These are phyloP conservation scores for Bocquillonia castaneifolia DNA, from an alignment of 441 rosid genomes.

Conservation along the genomic window DNA sequence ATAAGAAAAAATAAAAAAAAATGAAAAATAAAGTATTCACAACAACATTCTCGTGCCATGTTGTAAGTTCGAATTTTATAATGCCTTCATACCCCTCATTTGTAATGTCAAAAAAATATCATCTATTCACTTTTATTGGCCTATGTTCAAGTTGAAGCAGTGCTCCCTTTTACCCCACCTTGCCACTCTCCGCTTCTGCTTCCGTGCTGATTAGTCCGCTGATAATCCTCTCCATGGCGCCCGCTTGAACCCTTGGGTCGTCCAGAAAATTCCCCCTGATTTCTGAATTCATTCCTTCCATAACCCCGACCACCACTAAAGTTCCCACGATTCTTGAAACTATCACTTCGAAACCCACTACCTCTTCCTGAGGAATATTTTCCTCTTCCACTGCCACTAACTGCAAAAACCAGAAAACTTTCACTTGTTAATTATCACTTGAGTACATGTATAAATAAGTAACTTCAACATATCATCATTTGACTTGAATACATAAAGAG, in stretches of 20 bases:
- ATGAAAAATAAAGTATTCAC: constrained; percentile 9
- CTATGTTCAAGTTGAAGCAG: constrained; percentile 22
- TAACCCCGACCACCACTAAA: constrained; percentile 63
- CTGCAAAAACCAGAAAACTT: constrained; percentile 30
- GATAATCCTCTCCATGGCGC: constrained; percentile 56
- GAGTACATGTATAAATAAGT: not conserved
- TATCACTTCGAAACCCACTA: constrained; percentile 58
- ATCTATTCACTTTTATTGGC: constrained; percentile 5
- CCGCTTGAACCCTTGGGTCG: constrained; percentile 61
- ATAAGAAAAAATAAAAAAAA: not conserved
- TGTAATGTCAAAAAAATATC: constrained; percentile 33
- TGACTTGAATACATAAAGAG: not conserved
- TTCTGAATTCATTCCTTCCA: constrained; percentile 61
- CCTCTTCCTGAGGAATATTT: constrained; percentile 66
- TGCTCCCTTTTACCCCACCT: constrained; percentile 42
- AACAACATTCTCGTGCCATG: constrained; percentile 19
- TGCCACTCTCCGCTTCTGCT: constrained; percentile 54
- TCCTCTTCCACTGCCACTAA: constrained; percentile 52
- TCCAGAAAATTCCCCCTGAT: constrained; percentile 60
- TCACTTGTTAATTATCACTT: not conserved
- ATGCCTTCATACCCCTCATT: constrained; percentile 24
- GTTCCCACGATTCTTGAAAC: constrained; percentile 63
- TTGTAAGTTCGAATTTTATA: constrained; percentile 26
- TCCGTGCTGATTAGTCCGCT: constrained; percentile 58
- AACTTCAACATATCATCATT: not conserved